phyloP scores from a whole-genome alignment of 2,329 filamentous ascomycete species.

The Penicillium sp. region DNA sequence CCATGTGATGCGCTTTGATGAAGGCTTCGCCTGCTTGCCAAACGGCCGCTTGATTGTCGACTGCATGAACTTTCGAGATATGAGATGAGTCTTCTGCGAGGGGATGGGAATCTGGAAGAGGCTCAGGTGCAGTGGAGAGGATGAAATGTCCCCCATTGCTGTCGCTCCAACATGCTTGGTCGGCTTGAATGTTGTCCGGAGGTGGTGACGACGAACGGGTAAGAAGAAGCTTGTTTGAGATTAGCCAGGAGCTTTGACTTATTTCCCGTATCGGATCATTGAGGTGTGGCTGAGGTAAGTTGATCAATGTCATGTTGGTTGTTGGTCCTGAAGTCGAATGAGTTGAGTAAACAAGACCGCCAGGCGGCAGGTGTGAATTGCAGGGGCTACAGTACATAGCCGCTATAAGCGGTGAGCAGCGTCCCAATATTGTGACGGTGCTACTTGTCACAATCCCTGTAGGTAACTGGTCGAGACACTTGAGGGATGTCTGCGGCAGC shows the following conservation, averaged over 20 bases:
- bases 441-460: too few relatives aligned
- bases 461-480: too few relatives aligned
- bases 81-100: neutral
- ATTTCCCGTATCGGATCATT: constrained; percentile 13
- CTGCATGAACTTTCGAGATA: constrained; percentile 8
- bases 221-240: constrained; percentile 12
- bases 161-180: constrained; percentile 10
- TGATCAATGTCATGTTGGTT: constrained; percentile 4
- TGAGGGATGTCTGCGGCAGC: too few relatives aligned
- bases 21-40: constrained; percentile 13
- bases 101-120: constrained; percentile 8
- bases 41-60: constrained; percentile 13
- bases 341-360: constrained; percentile 3
- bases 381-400: constrained; percentile 5
- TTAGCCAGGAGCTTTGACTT: constrained; percentile 12
- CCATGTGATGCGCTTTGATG: constrained; percentile 10
- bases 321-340: constrained; percentile 5
- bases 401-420: constrained; percentile 3
- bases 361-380: neutral
- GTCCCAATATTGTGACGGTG: too few relatives aligned
- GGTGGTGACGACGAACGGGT: constrained; percentile 4
- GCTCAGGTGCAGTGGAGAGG: constrained; percentile 8
- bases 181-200: constrained; percentile 9
- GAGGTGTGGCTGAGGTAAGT: constrained; percentile 9
- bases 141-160: constrained; percentile 11